Evolutionary conservation across 352 stramenopile genomes (phyloP), one percentile per base, ranked within the genome.

Genomic region (Pythium sp.): DNA sequence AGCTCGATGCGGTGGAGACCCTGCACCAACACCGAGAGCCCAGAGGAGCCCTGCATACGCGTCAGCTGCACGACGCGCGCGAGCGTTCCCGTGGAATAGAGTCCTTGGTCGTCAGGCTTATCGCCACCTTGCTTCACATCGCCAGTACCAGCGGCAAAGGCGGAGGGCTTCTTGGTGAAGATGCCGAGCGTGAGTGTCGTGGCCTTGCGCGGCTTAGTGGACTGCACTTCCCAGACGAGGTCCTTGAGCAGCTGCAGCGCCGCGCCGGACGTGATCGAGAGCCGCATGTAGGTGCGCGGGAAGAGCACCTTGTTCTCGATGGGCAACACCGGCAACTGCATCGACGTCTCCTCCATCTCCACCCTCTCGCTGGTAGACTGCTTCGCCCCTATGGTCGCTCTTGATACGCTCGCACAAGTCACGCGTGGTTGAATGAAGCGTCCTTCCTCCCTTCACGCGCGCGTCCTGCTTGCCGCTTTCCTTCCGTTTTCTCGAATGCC

Each of bases 191-290:
- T 73, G 6, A 93, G 74, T 24, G 83, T 85, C 41, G 74, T 69
- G 11, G 72, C 67, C 43, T 75, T 78, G 22, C 71, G 70, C n/a
- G 77, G 68, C 67, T 82, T 88, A 56, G 73, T 78, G 58, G 79
- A 72, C 34, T 85, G 81, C 15, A 88, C 81, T 57, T 93, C 82
- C 86, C 82, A 93, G 20, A 93, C 78, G 9, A 91, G 72, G 60
- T 93, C 83, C 58, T 93, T 91, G 51, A 93, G 79, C 47, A 93
- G 77, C 72, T 90, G 82, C 66, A 93, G 73, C 57, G 80, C 81
- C 22, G 77, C 79, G 18, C 82, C 59, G 32, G 82, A 84, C 65
- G 79, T 88, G 62, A 92, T 84, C 58, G 82, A 74, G 26, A 93
- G 78, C 38, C 86, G 86, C 71, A 92, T 72, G 62, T 93, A 92